Evolutionary conservation across 2,329 filamentous ascomycete species (phyloP), one percentile per base, ranked within the genome.

Genomic region (Thermoascus crustaceus): DNA sequence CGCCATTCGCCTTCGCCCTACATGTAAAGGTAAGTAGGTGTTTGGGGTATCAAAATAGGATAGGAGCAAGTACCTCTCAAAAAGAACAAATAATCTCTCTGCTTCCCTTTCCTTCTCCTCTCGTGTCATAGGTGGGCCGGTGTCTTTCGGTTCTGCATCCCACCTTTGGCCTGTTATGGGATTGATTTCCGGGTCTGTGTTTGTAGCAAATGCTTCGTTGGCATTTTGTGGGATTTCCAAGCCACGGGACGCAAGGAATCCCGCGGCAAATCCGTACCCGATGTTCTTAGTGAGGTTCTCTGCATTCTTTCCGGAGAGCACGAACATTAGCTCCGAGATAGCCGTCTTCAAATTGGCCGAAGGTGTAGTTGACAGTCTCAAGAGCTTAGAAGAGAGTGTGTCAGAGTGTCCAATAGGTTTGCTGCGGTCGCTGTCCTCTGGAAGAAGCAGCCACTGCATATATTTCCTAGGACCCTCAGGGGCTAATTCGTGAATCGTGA

Each of bases 41-140:
- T 11, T 20, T 4, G 7, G 13, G 24, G 10, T 20, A n/a, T 22
- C 30, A 7, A 17, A 34, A n/a, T 9, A 9, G 7, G 13, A 23
- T 2, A 3, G 13, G 24, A 49, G 7, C 10, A 50, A 48, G 34
- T 64, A 82, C 81, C 84, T 74, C 61, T 95, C 87, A 61, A 95
- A 95, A 3, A 95, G 66, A 8, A 94, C 86, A 63, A 93, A 95
- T 1, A 95, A 61, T 38, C 78, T 75, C 60, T 95, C 89, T 0
- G 88, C 89, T 55, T 98, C 91, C 39, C 84, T 72, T 58, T 94
- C 85, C 59, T 89, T 95, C 64, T 96, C 89, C 45, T 88, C 87
- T 30, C 84, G 69, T 0, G 83, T 91, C 89, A 96, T 94, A 32
- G 83, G 76, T 1, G 78, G 76, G 7, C 68, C 59, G 3, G 76